Conservation (phyloP, 768 basidiomycete genomes). For the Pulveroboletus frians region DNA sequence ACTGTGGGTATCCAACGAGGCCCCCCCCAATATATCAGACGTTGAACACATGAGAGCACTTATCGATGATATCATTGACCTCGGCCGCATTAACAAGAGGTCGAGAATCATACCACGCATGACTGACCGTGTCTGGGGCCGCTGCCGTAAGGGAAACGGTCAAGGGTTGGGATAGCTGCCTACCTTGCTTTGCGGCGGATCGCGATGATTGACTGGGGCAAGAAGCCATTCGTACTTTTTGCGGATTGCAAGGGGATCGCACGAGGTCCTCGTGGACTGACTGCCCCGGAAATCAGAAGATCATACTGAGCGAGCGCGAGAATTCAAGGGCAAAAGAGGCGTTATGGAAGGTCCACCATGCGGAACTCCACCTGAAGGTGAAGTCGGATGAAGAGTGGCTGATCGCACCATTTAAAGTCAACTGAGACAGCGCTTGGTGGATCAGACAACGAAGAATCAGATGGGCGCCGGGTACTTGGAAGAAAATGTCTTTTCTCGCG, state of each 20-base stretch:
- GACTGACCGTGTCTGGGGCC: background rate
- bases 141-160: slow-evolving; percentile 1
- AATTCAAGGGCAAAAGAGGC: background rate
- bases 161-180: background rate
- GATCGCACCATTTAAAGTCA: background rate
- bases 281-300: background rate
- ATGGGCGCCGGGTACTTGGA: background rate
- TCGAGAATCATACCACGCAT: background rate
- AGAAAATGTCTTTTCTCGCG: background rate
- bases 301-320: background rate
- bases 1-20: background rate
- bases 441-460: background rate
- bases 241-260: background rate
- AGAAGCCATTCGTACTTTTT: background rate
- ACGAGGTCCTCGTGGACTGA: background rate
- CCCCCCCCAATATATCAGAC: slow-evolving; percentile 4
- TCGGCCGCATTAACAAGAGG: background rate
- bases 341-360: background rate
- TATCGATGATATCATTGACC: background rate
- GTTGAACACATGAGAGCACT: slow-evolving; percentile 5
- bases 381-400: background rate
- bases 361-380: background rate
- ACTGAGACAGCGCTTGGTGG: background rate
- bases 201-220: slow-evolving; percentile 5
- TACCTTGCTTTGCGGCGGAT: background rate